These are phyloP conservation scores for Sugiyamaella smithiae DNA, from an alignment of 805 yeast genomes.

Conservation along the genomic window DNA sequence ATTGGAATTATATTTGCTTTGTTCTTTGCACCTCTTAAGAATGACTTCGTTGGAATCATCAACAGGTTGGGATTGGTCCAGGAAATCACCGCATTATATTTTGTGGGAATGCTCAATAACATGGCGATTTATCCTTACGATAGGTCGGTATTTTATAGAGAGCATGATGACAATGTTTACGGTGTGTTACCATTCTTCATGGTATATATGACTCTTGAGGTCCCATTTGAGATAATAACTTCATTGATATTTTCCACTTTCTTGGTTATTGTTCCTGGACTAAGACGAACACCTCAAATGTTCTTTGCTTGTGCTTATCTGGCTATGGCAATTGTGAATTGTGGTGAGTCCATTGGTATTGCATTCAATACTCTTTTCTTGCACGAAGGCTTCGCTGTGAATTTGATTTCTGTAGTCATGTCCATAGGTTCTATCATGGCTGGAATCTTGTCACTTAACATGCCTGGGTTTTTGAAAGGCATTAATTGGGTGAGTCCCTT, in stretches of 20 bases:
- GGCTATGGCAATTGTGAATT: constrained; percentile 53
- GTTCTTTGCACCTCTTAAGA: constrained; percentile 60
- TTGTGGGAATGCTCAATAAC: constrained; percentile 76
- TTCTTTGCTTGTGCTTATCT: constrained; percentile 63
- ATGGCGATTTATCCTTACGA: constrained; percentile 73
- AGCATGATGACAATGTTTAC: constrained; percentile 69
- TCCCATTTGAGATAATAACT: constrained; percentile 65
- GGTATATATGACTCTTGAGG: constrained; percentile 57
- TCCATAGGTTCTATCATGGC: constrained; percentile 79
- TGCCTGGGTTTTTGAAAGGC: constrained; percentile 66
- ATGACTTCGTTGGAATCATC: constrained; percentile 48
- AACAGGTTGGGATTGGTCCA: constrained; percentile 76
- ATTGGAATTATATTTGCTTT: constrained; percentile 64
- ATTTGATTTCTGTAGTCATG: constrained; percentile 61
- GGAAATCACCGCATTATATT: constrained; percentile 67
- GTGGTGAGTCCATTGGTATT: constrained; percentile 86
- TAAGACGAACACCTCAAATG: constrained; percentile 64
- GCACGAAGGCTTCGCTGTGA: constrained; percentile 79
- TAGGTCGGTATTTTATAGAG: constrained; percentile 73
- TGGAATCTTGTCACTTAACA: constrained; percentile 75
- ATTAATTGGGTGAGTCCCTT: constrained; percentile 76
- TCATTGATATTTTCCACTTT: constrained; percentile 58
- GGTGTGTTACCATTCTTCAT: constrained; percentile 61
- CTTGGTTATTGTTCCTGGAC: constrained; percentile 66
- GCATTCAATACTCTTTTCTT: constrained; percentile 68